Base-by-base conservation (phyloP, 2,329 filamentous ascomycete genomes). In the Paracamarosporium sp. region DNA sequence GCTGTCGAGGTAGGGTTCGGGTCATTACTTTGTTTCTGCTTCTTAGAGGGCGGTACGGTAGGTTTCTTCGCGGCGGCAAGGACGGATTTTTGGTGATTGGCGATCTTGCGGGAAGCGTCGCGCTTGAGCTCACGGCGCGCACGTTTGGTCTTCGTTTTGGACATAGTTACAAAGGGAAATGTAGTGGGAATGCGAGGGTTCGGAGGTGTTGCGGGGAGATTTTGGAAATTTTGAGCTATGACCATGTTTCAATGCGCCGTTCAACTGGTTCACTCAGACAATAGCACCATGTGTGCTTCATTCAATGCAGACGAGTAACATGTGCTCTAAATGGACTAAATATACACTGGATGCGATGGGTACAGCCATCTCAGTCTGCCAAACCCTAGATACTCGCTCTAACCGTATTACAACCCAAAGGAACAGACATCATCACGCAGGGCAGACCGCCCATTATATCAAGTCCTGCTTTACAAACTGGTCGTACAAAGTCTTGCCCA, bases 381-480 rank as follows among this genome's bases (percentile, higher is more conserved):
- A 51, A 52, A 53, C 57, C 48, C 52, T 43, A 17, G 45, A 50
- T 59, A 56, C 66, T 57, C 59, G 61, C 65, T 68, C 64, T 66
- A 63, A 62, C 59, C 57, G 61, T 35, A 60, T 55, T 54, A 57
- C 59, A 63, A 64, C 57, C 59, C 56, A 63, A 65, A 65, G 43
- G 52, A 55, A 59, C 61, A 55, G 52, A 59, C 62, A 51, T 30
- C 38, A 28, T 51, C 30, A 43, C 30, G 13, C 28, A 20, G 28
- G 52, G 20, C 11, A 27, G 5, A 31, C 43, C 11, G 47, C 35
- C 48, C 22, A 40, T 85, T 91, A 99, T 84, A 99, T 87, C 78
- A 99, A 84, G 82, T 99, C 95, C 66, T 92, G 88, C 85, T 93
- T 92, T 78, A 98, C 92, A 78, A 99, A 99, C 84, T 98, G 92